phyloP scores from a whole-genome alignment of 495 filamentous ascomycete species.

The Xanthoparmelia taractica region DNA sequence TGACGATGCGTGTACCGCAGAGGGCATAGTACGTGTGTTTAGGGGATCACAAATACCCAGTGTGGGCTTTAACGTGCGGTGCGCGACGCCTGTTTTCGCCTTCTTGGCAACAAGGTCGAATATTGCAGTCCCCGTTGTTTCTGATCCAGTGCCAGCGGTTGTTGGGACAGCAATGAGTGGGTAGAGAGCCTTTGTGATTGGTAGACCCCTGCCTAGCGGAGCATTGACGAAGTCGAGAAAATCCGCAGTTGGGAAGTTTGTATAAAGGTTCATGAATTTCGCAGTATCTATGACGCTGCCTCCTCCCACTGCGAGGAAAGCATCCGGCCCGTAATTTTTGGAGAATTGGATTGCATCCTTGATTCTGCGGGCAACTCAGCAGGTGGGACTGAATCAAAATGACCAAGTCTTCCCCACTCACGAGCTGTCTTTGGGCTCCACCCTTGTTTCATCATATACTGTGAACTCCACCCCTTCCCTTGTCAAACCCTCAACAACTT shows the following conservation, averaged over 20 bases:
- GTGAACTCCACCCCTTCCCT: constrained; percentile 70
- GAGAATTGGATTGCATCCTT: constrained; percentile 80
- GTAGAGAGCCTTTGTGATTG: constrained; percentile 67
- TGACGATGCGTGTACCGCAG: constrained; percentile 78
- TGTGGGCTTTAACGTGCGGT: constrained; percentile 89
- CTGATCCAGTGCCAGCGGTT: constrained; percentile 88
- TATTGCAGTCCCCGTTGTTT: constrained; percentile 96
- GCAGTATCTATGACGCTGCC: constrained; percentile 82
- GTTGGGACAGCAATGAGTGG: constrained; percentile 91
- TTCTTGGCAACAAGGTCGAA: constrained; percentile 85
- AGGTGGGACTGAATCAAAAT: neutral
- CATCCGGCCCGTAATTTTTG: constrained; percentile 71
- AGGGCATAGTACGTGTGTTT: constrained; percentile 91
- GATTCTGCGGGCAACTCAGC: constrained; percentile 44
- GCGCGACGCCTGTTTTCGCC: constrained; percentile 92
- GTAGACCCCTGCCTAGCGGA: constrained; percentile 78
- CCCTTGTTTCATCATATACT: constrained; percentile 65
- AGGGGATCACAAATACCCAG: constrained; percentile 93
- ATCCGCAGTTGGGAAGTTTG: constrained; percentile 74
- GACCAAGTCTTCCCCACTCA: constrained; percentile 34
- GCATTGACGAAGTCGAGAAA: constrained; percentile 98
- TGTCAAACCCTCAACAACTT: constrained; percentile 67
- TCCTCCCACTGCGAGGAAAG: constrained; percentile 83
- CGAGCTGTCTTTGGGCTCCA: constrained; percentile 93
- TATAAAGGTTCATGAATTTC: constrained; percentile 97